Base-by-base conservation (phyloP, 495 filamentous ascomycete species). In the Parathielavia hyrcaniae region DNA sequence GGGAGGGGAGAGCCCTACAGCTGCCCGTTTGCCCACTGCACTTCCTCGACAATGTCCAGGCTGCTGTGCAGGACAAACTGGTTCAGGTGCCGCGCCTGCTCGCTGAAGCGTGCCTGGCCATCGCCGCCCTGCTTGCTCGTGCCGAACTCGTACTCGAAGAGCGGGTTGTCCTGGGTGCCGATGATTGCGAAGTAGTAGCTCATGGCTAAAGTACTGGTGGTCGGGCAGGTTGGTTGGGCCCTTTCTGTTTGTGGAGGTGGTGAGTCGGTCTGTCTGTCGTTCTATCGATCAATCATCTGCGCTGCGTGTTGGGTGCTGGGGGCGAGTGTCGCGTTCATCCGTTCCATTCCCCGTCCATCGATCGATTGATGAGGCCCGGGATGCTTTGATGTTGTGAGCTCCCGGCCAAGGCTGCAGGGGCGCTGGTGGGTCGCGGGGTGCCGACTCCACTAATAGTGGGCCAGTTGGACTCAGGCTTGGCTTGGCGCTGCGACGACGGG, bases 171-270 rank as follows among this genome's bases (percentile, higher is more conserved):
- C 51, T 87, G 87, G 4, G 92, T 95, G 66, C 90, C 91, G 69
- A 97, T 80, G 56, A 98, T 95, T 65, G 87, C 86, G 73, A 97
- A 97, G 77, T 95, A 95, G 81, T 95, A 97, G 55, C 90, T 95
- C 91, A 97, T 96, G 47, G 60, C n/a, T 68, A 13, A 4, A 5
- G 14, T 30, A 10, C 35, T 30, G 13, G 2, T 19, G 36, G n/a
- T n/a, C n/a, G n/a, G n/a, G n/a, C n/a, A n/a, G n/a, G n/a, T n/a
- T n/a, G n/a, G n/a, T 52, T n/a, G 50, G 11, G 14, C 4, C 19
- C 19, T 9, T 46, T 5, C 26, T 40, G 8, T 16, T 7, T 36
- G 19, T 55, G 57, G 26, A 48, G 54, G 17, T 38, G 16, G 4
- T 54, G 39, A 40, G 39, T 19, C 45, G 47, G 54, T 50, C 0